Percentiles rank a stretch among this genome's conserved stretches.
These are phyloP conservation scores for Neurospora tetraspora DNA, from an alignment of 495 filamentous ascomycete species.

Conservation along the genomic window DNA sequence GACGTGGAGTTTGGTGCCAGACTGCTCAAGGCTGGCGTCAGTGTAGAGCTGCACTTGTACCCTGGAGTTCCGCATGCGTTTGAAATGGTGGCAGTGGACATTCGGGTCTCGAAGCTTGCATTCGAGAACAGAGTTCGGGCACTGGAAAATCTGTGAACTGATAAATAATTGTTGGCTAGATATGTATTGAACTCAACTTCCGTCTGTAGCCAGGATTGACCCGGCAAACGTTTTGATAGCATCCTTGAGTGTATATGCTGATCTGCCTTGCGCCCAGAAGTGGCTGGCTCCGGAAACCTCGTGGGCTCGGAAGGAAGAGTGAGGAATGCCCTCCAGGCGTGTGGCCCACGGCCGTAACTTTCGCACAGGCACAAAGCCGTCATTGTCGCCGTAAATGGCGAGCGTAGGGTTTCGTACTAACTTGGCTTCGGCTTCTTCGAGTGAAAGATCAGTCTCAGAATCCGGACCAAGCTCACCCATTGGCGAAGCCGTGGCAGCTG, in stretches of 20 bases:
- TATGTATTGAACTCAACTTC: neutral
- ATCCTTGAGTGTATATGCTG: conserved; percentile 39
- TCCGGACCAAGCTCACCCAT: neutral
- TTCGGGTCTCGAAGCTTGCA: conserved; percentile 6
- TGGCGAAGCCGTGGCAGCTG: neutral
- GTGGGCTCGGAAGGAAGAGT: conserved; percentile 37
- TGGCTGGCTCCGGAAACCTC: conserved; percentile 66
- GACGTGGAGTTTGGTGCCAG: conserved; percentile 27
- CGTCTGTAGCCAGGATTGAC: neutral
- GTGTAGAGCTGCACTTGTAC: conserved; percentile 42
- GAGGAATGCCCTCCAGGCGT: conserved; percentile 34
- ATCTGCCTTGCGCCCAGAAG: conserved; percentile 68
- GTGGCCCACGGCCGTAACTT: conserved; percentile 64
- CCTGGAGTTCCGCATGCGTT: conserved; percentile 40
- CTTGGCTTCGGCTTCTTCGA: conserved; percentile 36
- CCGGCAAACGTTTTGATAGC: conserved; percentile 17
- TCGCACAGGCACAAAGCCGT: conserved; percentile 60
- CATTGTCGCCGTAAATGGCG: conserved; percentile 68
- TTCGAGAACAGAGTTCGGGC: conserved; percentile 8
- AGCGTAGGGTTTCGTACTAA: conserved; percentile 50
- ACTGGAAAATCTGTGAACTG: conserved; percentile 6
- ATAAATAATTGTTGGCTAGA: neutral
- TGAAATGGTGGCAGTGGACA: conserved; percentile 14
- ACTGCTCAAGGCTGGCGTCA: conserved; percentile 27
- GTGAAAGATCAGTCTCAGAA: neutral